Conservation (phyloP, 1,284 basidiomycete species). For the Microbotryum intermedium region DNA sequence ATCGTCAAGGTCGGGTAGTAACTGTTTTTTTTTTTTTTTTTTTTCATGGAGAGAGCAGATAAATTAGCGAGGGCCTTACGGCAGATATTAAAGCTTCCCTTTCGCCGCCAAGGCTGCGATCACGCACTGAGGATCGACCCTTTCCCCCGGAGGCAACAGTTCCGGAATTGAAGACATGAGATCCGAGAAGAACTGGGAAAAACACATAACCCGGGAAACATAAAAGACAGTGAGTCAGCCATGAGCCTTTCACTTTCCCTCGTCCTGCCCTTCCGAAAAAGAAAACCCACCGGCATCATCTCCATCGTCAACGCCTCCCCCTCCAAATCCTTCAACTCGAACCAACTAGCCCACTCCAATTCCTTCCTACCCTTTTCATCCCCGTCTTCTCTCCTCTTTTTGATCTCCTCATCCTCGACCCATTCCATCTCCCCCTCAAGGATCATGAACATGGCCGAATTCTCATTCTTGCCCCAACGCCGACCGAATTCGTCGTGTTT, state of each 20-base stretch:
- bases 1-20: conserved; percentile 1
- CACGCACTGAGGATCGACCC: background rate
- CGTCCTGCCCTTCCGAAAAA: background rate
- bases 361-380: background rate
- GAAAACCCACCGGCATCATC: background rate
- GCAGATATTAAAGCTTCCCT: background rate
- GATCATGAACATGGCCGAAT: background rate
- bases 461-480: background rate
- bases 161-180: conserved; percentile 5
- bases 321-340: background rate
- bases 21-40: background rate
- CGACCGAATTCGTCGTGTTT: background rate
- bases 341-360: conserved; percentile 5
- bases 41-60: too few species aligned
- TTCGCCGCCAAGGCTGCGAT: too few species aligned
- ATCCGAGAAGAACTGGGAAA: conserved; percentile 3
- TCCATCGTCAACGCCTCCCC: background rate
- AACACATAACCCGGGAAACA: background rate
- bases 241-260: too few species aligned
- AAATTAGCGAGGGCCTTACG: too few species aligned
- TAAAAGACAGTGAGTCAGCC: background rate
- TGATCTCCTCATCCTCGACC: background rate
- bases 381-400: background rate
- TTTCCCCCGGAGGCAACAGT: background rate
- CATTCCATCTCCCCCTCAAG: background rate